Evolutionary conservation across 345 rosid species (phyloP).

Genomic region (Melastoma malabathricum): DNA sequence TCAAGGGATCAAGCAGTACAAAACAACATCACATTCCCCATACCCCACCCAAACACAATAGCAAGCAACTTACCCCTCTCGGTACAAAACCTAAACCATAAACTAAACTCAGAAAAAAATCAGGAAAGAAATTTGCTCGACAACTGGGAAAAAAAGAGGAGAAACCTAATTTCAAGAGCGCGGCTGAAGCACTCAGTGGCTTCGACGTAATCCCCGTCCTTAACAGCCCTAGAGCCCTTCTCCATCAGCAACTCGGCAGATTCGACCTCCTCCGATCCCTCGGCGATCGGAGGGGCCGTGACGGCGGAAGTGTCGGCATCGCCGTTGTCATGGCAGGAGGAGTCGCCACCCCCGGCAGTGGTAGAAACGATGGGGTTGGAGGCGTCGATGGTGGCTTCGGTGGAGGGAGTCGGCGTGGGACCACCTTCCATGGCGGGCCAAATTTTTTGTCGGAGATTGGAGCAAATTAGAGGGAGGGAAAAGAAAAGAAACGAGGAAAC

Average conservation of each 20-base stretch:
- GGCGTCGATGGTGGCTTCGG: conserved; percentile 32
- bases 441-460: too few species aligned
- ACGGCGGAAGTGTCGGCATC: conserved; percentile 35
- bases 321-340: conserved; percentile 35
- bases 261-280: conserved; percentile 17
- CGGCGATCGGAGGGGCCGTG: conserved; percentile 11
- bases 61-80: background rate
- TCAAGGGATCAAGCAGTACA: too few species aligned
- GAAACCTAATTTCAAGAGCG: conserved; percentile 72
- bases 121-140: background rate
- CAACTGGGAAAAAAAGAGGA: too few species aligned
- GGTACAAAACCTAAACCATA: background rate
- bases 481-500: too few species aligned
- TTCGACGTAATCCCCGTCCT: conserved; percentile 46
- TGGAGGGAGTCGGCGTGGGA: conserved; percentile 12
- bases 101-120: background rate
- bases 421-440: too few species aligned
- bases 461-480: too few species aligned
- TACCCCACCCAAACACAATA: background rate
- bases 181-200: conserved; percentile 95
- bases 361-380: conserved; percentile 8
- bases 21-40: too few species aligned
- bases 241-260: conserved; percentile 49
- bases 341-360: conserved; percentile 35
- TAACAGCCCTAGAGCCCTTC: conserved; percentile 46